These are phyloP conservation scores for Xanthoceras sorbifolium DNA, from an alignment of 345 rosid genomes.

Conservation along the genomic window DNA sequence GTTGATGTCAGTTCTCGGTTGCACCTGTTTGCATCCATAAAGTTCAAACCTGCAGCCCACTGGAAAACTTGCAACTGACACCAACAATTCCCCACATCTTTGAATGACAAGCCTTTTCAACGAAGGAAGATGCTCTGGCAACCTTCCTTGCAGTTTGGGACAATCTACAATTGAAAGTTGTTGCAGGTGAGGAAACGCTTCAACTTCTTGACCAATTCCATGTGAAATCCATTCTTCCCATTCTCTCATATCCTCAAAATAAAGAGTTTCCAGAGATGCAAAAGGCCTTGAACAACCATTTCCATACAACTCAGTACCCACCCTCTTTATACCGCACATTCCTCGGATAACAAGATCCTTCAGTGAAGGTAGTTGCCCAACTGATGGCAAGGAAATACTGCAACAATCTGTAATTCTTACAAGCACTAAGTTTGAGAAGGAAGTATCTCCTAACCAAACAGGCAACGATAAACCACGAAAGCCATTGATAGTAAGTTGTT, in stretches of 20 bases:
- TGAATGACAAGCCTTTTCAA: constrained; percentile 11
- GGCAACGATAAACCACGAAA: constrained; percentile 42
- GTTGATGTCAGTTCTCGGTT: background rate
- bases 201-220: constrained; percentile 1
- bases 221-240: constrained; percentile 37
- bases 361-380: constrained; percentile 11
- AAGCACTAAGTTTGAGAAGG: constrained; percentile 22
- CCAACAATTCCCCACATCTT: background rate
- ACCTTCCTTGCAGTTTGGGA: constrained; percentile 20
- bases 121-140: constrained; percentile 30
- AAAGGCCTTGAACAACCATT: constrained; percentile 9
- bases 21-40: background rate
- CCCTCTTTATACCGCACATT: background rate
- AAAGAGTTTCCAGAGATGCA: constrained; percentile 10
- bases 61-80: constrained; percentile 11
- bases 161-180: constrained; percentile 32
- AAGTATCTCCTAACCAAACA: constrained; percentile 39
- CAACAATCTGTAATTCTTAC: constrained; percentile 34
- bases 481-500: constrained; percentile 27
- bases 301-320: constrained; percentile 22
- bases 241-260: constrained; percentile 27
- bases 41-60: background rate
- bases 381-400: constrained; percentile 9
- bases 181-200: constrained; percentile 30
- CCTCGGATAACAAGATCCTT: background rate